A percentile compares a stretch with the other conserved stretches of the same genome.
These are phyloP conservation scores for Tetraselmis striata DNA, from an alignment of 139 green algal species.

Conservation along the genomic window DNA sequence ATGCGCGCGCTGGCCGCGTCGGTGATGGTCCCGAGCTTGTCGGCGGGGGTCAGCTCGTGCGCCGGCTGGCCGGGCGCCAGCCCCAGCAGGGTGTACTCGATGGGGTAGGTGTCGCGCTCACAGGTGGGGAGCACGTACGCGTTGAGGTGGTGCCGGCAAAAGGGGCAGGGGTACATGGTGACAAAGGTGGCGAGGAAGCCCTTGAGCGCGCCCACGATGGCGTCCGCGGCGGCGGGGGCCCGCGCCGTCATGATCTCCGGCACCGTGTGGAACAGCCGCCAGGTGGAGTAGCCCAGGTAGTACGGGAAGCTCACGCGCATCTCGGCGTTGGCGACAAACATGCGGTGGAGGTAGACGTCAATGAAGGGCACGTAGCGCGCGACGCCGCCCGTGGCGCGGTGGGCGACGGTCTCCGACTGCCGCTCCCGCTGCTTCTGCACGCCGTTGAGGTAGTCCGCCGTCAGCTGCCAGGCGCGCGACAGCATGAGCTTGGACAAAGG, in stretches of 20 bases:
- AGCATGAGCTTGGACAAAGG: background rate
- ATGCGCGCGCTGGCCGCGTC: background rate
- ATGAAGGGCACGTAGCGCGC: constrained; percentile 3
- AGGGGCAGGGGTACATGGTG: constrained; percentile 11
- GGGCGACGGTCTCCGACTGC: background rate
- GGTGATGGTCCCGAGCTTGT: background rate
- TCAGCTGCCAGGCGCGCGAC: constrained; percentile 3
- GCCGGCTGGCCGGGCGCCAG: background rate
- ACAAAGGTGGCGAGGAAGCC: constrained; percentile 7
- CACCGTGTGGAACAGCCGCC: background rate
- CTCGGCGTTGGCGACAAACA: background rate
- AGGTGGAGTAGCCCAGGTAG: background rate
- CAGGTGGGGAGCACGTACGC: background rate
- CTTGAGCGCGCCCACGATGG: background rate
- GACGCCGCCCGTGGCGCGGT: constrained; percentile 1
- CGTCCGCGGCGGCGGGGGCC: background rate
- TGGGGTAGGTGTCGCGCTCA: constrained; percentile 6
- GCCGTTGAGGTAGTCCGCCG: constrained; percentile 6
- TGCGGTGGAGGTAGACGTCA: constrained; percentile 5
- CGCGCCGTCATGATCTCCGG: background rate
- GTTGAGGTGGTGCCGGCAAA: constrained; percentile 10
- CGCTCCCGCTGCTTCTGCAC: constrained; percentile 8
- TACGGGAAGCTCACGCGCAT: constrained; percentile 11
- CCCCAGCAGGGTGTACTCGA: constrained; percentile 14
- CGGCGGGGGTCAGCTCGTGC: background rate